A percentile compares a stretch with the other conserved stretches of the same genome.
phyloP scores from a whole-genome alignment of 306 rosid species.

The Castanea sativa region DNA sequence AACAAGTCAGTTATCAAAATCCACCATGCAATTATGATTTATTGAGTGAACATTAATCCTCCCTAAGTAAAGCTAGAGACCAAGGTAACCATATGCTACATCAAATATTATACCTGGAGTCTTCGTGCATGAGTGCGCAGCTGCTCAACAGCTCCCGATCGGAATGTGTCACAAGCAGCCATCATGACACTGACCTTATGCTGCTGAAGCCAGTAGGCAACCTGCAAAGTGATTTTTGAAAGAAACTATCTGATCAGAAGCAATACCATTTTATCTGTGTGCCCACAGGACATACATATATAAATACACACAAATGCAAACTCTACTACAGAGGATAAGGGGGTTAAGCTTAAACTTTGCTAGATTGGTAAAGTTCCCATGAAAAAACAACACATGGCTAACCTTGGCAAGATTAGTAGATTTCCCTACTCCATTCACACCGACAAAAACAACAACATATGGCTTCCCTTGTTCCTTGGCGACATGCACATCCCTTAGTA shows the following conservation, averaged over 20 bases:
- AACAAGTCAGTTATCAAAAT: neutral
- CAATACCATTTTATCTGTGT: neutral
- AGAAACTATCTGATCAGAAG: conserved; percentile 21
- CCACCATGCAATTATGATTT: neutral
- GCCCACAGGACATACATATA: neutral
- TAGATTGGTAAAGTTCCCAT: neutral
- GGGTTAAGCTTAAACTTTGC: neutral
- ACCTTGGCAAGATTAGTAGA: conserved; percentile 99
- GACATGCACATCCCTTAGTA: conserved; percentile 89
- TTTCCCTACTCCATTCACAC: conserved; percentile 98
- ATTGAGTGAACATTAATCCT: neutral
- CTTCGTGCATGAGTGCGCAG: conserved; percentile 98
- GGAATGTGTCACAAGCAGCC: conserved; percentile 99
- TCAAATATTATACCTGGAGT: conserved; percentile 67
- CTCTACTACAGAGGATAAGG: neutral
- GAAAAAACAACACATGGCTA: conserved; percentile 6
- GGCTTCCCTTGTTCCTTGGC: conserved; percentile 97
- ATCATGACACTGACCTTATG: conserved; percentile 84
- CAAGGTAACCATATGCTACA: conserved; percentile 1
- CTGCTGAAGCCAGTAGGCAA: conserved; percentile 97
- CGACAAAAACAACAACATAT: conserved; percentile 94
- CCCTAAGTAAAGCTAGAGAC: neutral
- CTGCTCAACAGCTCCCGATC: conserved; percentile 99
- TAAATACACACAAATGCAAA: too few relatives aligned
- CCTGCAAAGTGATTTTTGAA: conserved; percentile 42